Conservation (phyloP, 2,329 filamentous ascomycete species). For the Trichoderma brevicompactum region DNA sequence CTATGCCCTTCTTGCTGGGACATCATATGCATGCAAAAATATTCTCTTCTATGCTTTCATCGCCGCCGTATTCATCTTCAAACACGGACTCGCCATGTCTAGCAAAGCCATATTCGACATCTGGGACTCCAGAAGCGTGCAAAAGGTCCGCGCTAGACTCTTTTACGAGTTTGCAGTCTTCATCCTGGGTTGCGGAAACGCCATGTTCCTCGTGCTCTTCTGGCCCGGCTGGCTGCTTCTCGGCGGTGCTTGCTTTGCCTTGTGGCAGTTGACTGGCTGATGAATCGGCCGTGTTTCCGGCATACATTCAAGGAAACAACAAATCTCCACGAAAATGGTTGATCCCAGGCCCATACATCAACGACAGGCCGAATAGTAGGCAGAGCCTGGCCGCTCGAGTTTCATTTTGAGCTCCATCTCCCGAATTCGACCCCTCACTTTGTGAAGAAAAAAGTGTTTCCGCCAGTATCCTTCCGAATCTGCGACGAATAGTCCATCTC, state of each 20-base stretch:
- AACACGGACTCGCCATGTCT: constrained; percentile 37
- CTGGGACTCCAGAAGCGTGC: constrained; percentile 47
- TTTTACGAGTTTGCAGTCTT: constrained; percentile 58
- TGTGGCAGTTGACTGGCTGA: constrained; percentile 46
- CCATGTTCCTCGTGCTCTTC: constrained; percentile 55
- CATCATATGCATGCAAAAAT: constrained; percentile 41
- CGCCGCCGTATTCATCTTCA: constrained; percentile 37
- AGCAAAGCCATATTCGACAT: constrained; percentile 36
- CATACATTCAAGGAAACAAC: neutral
- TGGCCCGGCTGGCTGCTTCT: constrained; percentile 63
- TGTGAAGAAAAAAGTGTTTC: constrained; percentile 91
- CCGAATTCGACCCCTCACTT: constrained; percentile 37
- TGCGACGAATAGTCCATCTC: constrained; percentile 81
- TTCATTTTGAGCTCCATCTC: neutral
- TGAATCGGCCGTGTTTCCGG: constrained; percentile 2
- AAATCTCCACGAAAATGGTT: neutral
- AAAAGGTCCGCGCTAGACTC: constrained; percentile 50
- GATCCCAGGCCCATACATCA: neutral
- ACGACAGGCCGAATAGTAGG: neutral
- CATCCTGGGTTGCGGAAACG: constrained; percentile 56
- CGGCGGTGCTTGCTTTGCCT: constrained; percentile 41
- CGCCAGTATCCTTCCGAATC: constrained; percentile 79
- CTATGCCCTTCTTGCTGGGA: constrained; percentile 17
- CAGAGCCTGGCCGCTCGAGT: neutral
- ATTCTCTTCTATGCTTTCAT: constrained; percentile 40